Conservation (phyloP, 805 yeast species). For the Kodamaea kaohsiungensis region DNA sequence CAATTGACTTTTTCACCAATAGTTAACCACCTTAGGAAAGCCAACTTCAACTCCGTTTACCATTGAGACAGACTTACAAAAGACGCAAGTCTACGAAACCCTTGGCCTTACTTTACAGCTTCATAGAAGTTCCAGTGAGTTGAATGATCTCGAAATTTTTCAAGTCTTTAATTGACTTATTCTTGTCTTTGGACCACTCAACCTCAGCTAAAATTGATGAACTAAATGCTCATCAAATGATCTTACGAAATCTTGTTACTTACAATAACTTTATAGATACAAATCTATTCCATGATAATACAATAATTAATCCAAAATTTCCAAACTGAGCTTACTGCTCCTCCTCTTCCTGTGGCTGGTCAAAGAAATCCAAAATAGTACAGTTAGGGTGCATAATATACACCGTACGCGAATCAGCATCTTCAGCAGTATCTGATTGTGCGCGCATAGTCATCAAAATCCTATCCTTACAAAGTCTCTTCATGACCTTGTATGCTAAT, state of each 20-base stretch:
- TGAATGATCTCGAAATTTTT: no score
- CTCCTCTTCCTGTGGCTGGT: conserved; percentile 29
- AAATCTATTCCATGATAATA: conserved; percentile 4
- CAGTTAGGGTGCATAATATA: conserved; percentile 75
- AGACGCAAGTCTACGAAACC: no score
- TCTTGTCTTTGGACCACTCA: no score
- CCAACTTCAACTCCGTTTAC: no score
- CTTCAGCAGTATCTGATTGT: conserved; percentile 32
- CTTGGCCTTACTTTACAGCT: no score
- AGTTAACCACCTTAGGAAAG: no score
- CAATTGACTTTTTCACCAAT: no score
- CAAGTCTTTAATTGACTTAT: no score
- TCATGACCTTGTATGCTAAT: conserved; percentile 76
- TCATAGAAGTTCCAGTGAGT: no score
- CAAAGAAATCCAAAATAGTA: conserved; percentile 69
- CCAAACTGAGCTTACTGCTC: background rate
- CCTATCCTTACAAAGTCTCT: conserved; percentile 79
- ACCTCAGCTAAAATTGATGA: no score
- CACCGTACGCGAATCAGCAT: conserved; percentile 28
- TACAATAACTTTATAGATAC: background rate
- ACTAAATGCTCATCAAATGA: no score
- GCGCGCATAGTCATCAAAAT: conserved; percentile 62
- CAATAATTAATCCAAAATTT: background rate
- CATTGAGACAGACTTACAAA: no score
- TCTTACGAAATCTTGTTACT: background rate